Evolutionary conservation across 2,329 filamentous ascomycete genomes (phyloP), one percentile per base, ranked within the genome.

Genomic region (Ophiostoma pallidulum): DNA sequence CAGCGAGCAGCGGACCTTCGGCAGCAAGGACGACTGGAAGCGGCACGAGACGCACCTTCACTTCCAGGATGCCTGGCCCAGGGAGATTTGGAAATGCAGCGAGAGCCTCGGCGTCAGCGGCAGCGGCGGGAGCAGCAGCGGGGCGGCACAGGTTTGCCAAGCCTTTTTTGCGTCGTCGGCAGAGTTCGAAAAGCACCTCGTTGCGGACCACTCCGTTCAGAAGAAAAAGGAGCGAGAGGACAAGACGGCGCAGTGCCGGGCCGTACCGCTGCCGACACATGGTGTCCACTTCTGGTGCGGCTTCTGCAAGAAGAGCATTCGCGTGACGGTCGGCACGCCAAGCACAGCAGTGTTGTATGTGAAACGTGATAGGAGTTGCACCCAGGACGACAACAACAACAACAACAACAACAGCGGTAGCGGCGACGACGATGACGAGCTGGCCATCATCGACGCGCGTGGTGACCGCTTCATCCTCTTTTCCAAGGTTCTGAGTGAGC

Each of bases 21-120:
- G 10, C 5, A 37, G 31, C 4, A 37, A 37, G 20, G 18, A n/a
- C 12, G 14, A 22, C 10, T 24, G 49, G 90, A 86, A 54, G 61
- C 79, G 90, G 1, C 90, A 96, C 58, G 91, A 96, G 59, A 84
- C 80, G 54, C 80, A 77, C 14, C 84, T 91, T 58, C 89, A 95
- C 61, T 79, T 77, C 13, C 18, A 12, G 5, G 2, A 5, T 4
- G 13, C 16, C 2, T 13, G 24, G 10, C 4, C 5, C 24, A 18
- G 29, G 4, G 40, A 47, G 58, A 73, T 74, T 41, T 95, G 85
- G 80, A 77, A 76, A 26, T 95, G 89, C 59, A 69, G 75, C 26
- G 63, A 73, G 31, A 41, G 24, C 41, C n/a, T 3, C 16, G 19
- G 9, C 8, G 36, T 3, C 22, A 6, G 38, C 24, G 20, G 13